Percentiles rank a stretch among this genome's conserved stretches.
Evolutionary conservation across 176 grass and related monocot genomes (phyloP).

Genomic region (Aegilops speltoides): DNA sequence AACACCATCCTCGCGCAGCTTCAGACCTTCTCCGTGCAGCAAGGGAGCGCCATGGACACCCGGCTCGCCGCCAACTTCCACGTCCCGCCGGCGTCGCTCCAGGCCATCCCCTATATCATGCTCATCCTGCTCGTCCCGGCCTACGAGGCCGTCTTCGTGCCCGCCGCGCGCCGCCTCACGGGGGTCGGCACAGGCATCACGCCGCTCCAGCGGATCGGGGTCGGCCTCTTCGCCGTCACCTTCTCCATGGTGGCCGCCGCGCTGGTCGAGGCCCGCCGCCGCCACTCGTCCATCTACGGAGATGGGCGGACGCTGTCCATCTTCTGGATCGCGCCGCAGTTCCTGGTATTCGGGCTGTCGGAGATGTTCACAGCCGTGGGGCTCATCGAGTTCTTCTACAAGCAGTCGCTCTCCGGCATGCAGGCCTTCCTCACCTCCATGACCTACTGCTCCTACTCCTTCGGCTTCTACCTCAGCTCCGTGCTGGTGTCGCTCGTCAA

Average conservation of each 20-base stretch:
- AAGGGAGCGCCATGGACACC: constrained; percentile 68
- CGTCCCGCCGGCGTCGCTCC: constrained; percentile 72
- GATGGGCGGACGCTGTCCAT: constrained; percentile 26
- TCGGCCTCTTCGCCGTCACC: constrained; percentile 74
- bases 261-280: constrained; percentile 50
- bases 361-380: constrained; percentile 97
- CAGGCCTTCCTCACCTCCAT: constrained; percentile 87
- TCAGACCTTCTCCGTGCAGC: constrained; percentile 91
- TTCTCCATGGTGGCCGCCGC: constrained; percentile 90
- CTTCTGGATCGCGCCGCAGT: constrained; percentile 87
- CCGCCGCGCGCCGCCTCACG: constrained; percentile 57
- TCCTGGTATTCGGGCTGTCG: constrained; percentile 78
- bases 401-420: constrained; percentile 77
- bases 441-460: constrained; percentile 98
- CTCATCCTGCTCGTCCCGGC: constrained; percentile 59
- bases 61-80: constrained; percentile 46
- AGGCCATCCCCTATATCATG: constrained; percentile 73
- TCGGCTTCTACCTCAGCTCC: constrained; percentile 91
- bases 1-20: constrained; percentile 88
- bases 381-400: constrained; percentile 97
- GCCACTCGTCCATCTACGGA: neutral
- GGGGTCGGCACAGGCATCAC: constrained; percentile 59
- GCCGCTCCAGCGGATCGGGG: constrained; percentile 77
- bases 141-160: constrained; percentile 71
- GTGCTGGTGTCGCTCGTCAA: constrained; percentile 79